A percentile compares a stretch with the other conserved stretches of the same genome.
Evolutionary conservation across 164 flowering plant species (phyloP).

Genomic region (Magnolia sinica): DNA sequence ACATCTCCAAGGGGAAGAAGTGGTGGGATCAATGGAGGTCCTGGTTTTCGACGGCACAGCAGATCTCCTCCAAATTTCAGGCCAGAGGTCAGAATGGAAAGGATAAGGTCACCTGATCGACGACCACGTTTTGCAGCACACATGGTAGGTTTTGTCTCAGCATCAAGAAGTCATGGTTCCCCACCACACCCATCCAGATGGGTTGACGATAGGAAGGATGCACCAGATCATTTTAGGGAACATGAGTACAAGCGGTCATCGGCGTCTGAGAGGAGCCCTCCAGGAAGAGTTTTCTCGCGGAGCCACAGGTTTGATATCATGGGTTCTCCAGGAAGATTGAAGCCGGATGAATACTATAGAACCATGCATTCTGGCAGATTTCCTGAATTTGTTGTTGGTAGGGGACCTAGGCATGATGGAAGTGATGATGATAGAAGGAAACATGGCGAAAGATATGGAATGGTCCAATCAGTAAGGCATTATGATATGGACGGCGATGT

Average conservation of each 20-base stretch:
- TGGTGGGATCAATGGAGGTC: constrained; percentile 15
- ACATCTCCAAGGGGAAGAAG: constrained; percentile 32
- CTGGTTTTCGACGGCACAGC: constrained; percentile 25
- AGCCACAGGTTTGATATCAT: constrained; percentile 29
- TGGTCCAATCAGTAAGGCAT: constrained; percentile 24
- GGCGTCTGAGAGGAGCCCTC: constrained; percentile 31
- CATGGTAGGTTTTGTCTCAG: constrained; percentile 22
- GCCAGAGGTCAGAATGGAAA: constrained; percentile 28
- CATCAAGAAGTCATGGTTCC: constrained; percentile 31
- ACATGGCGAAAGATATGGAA: constrained; percentile 27
- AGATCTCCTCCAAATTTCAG: constrained; percentile 47
- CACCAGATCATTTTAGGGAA: constrained; percentile 30
- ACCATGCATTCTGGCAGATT: constrained; percentile 39
- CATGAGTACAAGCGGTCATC: constrained; percentile 25
- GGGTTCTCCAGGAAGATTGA: constrained; percentile 30
- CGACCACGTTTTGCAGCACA: constrained; percentile 30
- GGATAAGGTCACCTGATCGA: constrained; percentile 33
- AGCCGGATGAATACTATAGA: constrained; percentile 35
- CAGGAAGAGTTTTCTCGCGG: constrained; percentile 29
- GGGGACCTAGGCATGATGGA: constrained; percentile 30
- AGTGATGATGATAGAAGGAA: constrained; percentile 36
- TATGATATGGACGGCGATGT: constrained; percentile 26
- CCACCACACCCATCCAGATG: constrained; percentile 32
- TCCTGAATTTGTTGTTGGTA: constrained; percentile 24
- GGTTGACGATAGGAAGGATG: constrained; percentile 32